Base-by-base conservation (phyloP, 345 rosid genomes). In the Populus simonii region DNA sequence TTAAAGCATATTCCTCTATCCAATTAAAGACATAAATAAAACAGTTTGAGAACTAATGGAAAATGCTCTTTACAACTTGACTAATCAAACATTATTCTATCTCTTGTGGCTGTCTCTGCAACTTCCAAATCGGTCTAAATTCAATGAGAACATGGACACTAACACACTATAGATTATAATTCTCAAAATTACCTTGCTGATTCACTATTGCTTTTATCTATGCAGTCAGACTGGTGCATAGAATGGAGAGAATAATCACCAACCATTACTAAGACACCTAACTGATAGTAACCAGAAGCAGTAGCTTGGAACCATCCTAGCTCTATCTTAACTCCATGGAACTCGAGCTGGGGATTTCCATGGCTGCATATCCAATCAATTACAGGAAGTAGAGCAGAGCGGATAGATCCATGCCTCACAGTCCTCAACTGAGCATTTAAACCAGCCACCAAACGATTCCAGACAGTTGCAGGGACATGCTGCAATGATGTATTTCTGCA, bases 221-320 rank as follows among this genome's bases (percentile, higher is more conserved):
- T 74, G 65, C 84, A 85, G 74, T 88, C 80, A 76, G 89, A 78
- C 59, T 83, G 88, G 82, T 73, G 75, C 73, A 88, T 63, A 74
- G 66, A 72, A 70, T 79, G 84, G 71, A 85, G 63, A 76, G 88
- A 81, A 84, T 85, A 86, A 81, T 90, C 96, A 75, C 91, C 92
- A 65, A 85, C 82, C 53, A 88, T 88, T 76, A 91, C 98, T 83
- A 96, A 88, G 79, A 93, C 84, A 81, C 99, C 99, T 76, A 93
- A 88, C 79, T 96, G 99, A 90, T 91, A 96, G 85, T 93, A 93
- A 80, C 98, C 98, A 74, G 98, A 96, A 78, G 99, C 96, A 79
- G 98, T 92, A 53, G 97, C 94, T 85, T 96, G 99, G 86, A 96
- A 96, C 99, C 99, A 96, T 67, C 98, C 98, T 29, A 92, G 87